Conservation (phyloP, 805 yeast species). For the Barnettozyma sucrosica region DNA sequence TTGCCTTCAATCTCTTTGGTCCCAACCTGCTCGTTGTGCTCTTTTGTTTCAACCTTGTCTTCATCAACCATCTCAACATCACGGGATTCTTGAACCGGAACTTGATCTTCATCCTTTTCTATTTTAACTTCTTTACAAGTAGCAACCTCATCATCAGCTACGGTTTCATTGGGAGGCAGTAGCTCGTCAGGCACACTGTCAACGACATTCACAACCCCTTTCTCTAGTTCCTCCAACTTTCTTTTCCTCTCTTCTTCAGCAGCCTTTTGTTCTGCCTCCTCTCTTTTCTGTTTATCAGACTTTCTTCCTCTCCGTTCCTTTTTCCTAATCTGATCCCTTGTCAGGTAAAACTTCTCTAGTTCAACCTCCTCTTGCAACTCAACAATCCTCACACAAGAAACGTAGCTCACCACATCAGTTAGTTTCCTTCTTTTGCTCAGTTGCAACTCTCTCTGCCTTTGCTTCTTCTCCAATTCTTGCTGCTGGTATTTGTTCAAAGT, state of each 20-base stretch:
- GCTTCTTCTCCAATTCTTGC: constrained; percentile 77
- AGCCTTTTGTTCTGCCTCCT: constrained; percentile 27
- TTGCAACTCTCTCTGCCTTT: constrained; percentile 67
- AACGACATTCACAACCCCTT: constrained; percentile 10
- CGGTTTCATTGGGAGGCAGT: not conserved
- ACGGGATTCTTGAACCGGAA: not conserved
- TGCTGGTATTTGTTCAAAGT: constrained; percentile 76
- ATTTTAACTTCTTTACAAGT: not conserved
- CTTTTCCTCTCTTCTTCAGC: constrained; percentile 26
- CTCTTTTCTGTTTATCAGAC: constrained; percentile 37
- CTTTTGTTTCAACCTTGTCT: not conserved
- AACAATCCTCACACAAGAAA: constrained; percentile 42
- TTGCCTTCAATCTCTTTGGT: not conserved
- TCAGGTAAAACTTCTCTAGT: constrained; percentile 36
- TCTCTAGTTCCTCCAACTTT: constrained; percentile 22
- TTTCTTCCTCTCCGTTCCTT: constrained; percentile 39
- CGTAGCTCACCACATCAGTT: constrained; percentile 50
- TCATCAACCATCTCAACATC: not conserved
- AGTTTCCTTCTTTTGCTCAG: constrained; percentile 59
- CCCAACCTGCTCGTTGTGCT: not conserved
- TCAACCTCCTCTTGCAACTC: constrained; percentile 61
- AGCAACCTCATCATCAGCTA: not conserved
- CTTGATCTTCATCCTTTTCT: not conserved
- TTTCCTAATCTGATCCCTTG: constrained; percentile 35
- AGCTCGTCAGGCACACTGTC: not conserved